Evolutionary conservation across 2,329 filamentous ascomycete species (phyloP), one percentile per base, ranked within the genome.

Genomic region (Fusarium newnesense): DNA sequence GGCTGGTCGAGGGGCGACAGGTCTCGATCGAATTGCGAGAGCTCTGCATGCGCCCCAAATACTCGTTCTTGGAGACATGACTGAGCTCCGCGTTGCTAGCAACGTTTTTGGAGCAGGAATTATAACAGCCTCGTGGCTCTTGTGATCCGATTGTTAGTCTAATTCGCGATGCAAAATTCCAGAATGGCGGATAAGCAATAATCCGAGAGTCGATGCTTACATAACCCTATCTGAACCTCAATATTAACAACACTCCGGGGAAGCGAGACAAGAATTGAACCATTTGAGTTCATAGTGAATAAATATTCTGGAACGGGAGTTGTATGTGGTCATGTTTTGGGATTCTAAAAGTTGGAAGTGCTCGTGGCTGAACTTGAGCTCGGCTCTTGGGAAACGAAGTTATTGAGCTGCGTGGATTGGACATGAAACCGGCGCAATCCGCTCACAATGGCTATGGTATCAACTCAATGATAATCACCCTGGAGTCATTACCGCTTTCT

Each of bases 21-120:
- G 76, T 62, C 76, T 75, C 74, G 78, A 75, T 40, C 74, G 77
- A 68, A 80, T 61, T 60, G 78, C 78, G 56, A 83, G 75, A 75
- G 77, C 75, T 77, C 79, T 79, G 63, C 81, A 82, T 72, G 77
- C 80, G 42, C 78, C 78, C 80, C 79, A 81, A 63, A 82, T 68
- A 67, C 77, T 78, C 65, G 78, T 74, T 75, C 78, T 78, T 64
- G 80, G 73, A 78, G 79, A 78, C 80, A 82, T 82, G 74, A 60
- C 75, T 75, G 74, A 78, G 75, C 76, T 75, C 76, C 75, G 72
- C 76, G 75, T 75, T 72, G 70, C 73, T 76, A 64, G 64, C 75
- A 76, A 61, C 76, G 75, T 75, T 73, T 65, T 69, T 76, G 62
- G 76, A 78, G 73, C 60, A 72, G 59, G 54, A 67, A 71, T 30